Base-by-base conservation (phyloP, 805 yeast species). In the Maudiozyma saulgeensis region DNA sequence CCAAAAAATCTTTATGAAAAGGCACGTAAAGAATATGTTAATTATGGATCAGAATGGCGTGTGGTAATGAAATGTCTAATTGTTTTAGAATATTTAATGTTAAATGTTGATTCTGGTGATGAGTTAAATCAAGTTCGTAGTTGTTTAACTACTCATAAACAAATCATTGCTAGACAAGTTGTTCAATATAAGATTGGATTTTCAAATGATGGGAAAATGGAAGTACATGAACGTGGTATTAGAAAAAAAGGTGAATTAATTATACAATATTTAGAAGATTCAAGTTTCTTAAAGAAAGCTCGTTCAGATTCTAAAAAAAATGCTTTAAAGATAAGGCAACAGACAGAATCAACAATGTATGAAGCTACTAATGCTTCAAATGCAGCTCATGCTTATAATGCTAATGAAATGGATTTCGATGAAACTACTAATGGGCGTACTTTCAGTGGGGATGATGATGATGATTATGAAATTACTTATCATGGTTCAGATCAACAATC, bases 11-110 rank as follows among this genome's bases (percentile, higher is more conserved):
- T 67, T 11, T 67, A 67, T 46, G 70, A 67, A 52, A 67, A 66
- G 58, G 70, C 70, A 5, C 58, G 70, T 46, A 67, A 67, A 41
- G 70, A 68, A 37, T 70, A 68, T 48, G 68, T 70, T 18, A 70
- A 70, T 51, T 63, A 63, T 44, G 74, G 74, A 9, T 54, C 57
- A 9, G 74, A 70, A 51, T 70, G 73, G 72, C 57, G 73, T 41
- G 72, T 69, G 4, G 68, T 70, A 2, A 54, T 65, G 44, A 70
- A 70, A 52, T 68, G 73, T 53, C 46, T 69, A 23, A 62, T 61
- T 21, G 66, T 69, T 15, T 35, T 68, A 11, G 71, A 69, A 45
- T 64, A 56, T 48, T 38, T 70, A 43, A 37, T 70, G 25, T 46
- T 70, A 49, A 66, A 67, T 44, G 63, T 62, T 2, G 64, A 61